Base-by-base conservation (phyloP, 331 rosid species). In the Prunus yedoensis region DNA sequence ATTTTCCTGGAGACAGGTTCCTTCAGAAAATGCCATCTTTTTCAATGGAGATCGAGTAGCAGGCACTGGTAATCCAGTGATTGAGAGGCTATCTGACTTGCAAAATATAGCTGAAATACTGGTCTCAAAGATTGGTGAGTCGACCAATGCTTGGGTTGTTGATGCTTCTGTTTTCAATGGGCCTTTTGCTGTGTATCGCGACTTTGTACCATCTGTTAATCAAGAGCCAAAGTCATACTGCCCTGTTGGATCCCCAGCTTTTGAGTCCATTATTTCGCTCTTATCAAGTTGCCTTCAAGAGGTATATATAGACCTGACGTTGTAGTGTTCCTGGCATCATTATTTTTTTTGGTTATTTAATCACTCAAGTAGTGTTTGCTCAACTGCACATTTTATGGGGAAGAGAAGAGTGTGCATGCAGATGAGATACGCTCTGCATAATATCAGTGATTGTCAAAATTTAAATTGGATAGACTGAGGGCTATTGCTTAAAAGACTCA, bases 11-110 rank as follows among this genome's bases (percentile, higher is more conserved):
- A 21, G 54, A 63, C 83, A 93, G 98, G 84, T 83, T 35, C 96
- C 98, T 58, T 41, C 76, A 50, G 89, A 82, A 67, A 90, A 90
- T 56, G 96, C 86, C 54, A 85, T 94, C 8, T 87, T 91, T 74
- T 94, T 91, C 79, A 79, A 79, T 69, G 96, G 98, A 47, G 98
- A 94, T 70, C 86, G 86, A 76, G 97, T 91, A 18, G 86, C 87
- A 74, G 91, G 90, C 70, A 82, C 92, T 1, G 84, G 91, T 16
- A 91, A 91, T 68, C 85, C 91, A 27, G 92, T 91, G 79, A 83
- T 91, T 41, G 97, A 88, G 80, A 85, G 93, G 80, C 78, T 91
- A 54, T 90, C 98, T 41, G 80, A 89, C 78, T 78, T 84, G n/a
- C 88, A 85, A 72, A 86, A 81, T 51, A 82, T 94, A 79, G 89